These are phyloP conservation scores for Naegleria fowleri DNA, from an alignment of 208 protist genomes.

Conservation along the genomic window DNA sequence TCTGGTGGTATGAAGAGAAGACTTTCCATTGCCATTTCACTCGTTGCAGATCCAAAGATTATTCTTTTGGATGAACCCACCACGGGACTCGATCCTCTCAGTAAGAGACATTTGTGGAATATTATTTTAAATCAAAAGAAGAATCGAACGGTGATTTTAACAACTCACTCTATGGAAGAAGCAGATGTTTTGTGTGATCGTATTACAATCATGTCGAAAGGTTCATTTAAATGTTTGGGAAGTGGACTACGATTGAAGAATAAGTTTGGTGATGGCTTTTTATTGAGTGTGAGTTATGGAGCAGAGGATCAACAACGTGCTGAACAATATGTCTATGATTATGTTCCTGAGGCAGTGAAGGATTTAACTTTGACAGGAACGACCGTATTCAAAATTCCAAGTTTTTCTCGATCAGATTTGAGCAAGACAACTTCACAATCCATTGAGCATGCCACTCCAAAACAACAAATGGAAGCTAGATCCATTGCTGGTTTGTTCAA, in stretches of 20 bases:
- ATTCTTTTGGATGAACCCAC: conserved; percentile 51
- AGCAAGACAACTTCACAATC: not conserved
- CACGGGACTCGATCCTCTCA: conserved; percentile 52
- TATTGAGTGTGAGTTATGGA: not conserved
- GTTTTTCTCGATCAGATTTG: not conserved
- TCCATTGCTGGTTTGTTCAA: not conserved
- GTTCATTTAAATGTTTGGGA: conserved; percentile 49
- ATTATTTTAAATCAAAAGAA: conserved; percentile 35
- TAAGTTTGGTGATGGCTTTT: conserved; percentile 4
- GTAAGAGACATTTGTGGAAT: conserved; percentile 48
- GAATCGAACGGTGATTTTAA: conserved; percentile 33
- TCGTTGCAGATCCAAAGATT: not conserved
- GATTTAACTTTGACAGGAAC: not conserved
- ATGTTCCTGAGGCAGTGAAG: not conserved
- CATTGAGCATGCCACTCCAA: not conserved
- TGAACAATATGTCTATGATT: not conserved
- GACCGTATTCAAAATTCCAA: not conserved
- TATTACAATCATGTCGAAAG: conserved; percentile 53
- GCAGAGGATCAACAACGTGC: no score
- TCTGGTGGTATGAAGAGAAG: conserved; percentile 23
- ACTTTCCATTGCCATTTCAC: conserved; percentile 11
- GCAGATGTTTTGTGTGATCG: conserved; percentile 51
- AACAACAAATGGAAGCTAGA: not conserved
- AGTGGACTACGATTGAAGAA: not conserved
- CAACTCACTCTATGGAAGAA: conserved; percentile 51